phyloP scores from a whole-genome alignment of 768 basidiomycete genomes.

The Pisolithus sp. region DNA sequence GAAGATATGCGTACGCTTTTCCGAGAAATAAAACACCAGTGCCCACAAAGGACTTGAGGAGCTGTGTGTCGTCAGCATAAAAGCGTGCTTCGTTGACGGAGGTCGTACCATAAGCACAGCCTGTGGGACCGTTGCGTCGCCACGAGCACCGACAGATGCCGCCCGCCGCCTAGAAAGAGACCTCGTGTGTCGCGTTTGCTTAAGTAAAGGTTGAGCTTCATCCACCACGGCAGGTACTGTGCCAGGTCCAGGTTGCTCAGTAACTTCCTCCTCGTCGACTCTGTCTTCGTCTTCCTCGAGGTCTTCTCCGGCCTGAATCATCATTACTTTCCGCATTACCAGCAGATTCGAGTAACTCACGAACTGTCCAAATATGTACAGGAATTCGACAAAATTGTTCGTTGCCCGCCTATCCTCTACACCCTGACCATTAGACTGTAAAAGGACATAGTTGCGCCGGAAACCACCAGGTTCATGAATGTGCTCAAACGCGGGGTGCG shows the following conservation, averaged over 20 bases:
- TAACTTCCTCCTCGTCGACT: conserved; percentile 48
- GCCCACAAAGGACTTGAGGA: conserved; percentile 91
- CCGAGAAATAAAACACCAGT: conserved; percentile 95
- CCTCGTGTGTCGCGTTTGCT: conserved; percentile 32
- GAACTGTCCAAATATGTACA: conserved; percentile 94
- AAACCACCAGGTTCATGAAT: conserved; percentile 96
- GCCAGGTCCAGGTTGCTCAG: conserved; percentile 19
- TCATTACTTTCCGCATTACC: conserved; percentile 1
- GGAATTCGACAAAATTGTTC: conserved; percentile 90
- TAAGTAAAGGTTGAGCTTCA: conserved; percentile 57
- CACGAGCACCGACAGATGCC: conserved; percentile 54
- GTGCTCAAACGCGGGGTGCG: conserved; percentile 80
- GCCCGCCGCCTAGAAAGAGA: conserved; percentile 52
- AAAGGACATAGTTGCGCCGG: conserved; percentile 77
- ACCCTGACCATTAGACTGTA: conserved; percentile 65
- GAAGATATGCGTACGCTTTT: conserved; percentile 61
- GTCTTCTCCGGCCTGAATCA: conserved; percentile 77
- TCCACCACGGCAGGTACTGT: conserved; percentile 14
- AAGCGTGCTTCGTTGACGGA: not conserved
- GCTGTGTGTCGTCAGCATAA: conserved; percentile 32
- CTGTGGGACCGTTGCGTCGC: conserved; percentile 86
- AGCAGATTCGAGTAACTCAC: conserved; percentile 42
- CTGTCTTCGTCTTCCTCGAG: conserved; percentile 81
- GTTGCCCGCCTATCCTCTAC: conserved; percentile 54
- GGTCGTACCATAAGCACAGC: conserved; percentile 82